Evolutionary conservation across 495 filamentous ascomycete species (phyloP), one percentile per base, ranked within the genome.

Genomic region (Penicillium canariense): DNA sequence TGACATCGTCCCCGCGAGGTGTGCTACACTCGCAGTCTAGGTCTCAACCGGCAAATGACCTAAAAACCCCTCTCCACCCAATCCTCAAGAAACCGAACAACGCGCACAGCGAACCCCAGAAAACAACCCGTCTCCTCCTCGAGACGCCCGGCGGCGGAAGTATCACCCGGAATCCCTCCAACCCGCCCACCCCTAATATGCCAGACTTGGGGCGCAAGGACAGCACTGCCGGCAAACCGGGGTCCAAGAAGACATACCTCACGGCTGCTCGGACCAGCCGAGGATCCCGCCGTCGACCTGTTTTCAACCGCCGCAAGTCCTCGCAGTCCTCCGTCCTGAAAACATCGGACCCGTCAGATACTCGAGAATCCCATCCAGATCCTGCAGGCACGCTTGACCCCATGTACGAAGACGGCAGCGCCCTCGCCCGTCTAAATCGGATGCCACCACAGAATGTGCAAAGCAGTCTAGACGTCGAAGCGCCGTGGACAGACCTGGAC

Each of bases 271-370:
- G 69, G 39, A 50, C 56, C 38, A 55, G 49, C 4, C 68, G 66
- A 32, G 44, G 54, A 12, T 59, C 58, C n/a, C 73, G 70, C 55
- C 72, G 68, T 50, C 76, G 75, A 8, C 76, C 77, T 7, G 59
- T 71, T 2, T 55, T 76, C 26, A 68, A 67, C 49, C 69, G 76
- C 23, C 71, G 72, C 57, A 77, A 74, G 51, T 77, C 76, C 11
- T 75, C 74, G 12, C 75, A 73, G 46, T 18, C 58, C 9, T 51
- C 67, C 48, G 22, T 65, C 57, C 15, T 55, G 6, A 57, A 50
- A 28, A 7, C 52, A 5, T 14, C 2, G 2, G 5, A 10, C 5
- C 25, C 43, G 2, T 26, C 26, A 8, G 15, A 5, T 17, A 5
- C 11, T 11, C 43, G n/a, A 11, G 23, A 15, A 5, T 14, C 3